Evolutionary conservation across 495 filamentous ascomycete genomes (phyloP), one percentile per base, ranked within the genome.

Genomic region (Penicillium goetzii): DNA sequence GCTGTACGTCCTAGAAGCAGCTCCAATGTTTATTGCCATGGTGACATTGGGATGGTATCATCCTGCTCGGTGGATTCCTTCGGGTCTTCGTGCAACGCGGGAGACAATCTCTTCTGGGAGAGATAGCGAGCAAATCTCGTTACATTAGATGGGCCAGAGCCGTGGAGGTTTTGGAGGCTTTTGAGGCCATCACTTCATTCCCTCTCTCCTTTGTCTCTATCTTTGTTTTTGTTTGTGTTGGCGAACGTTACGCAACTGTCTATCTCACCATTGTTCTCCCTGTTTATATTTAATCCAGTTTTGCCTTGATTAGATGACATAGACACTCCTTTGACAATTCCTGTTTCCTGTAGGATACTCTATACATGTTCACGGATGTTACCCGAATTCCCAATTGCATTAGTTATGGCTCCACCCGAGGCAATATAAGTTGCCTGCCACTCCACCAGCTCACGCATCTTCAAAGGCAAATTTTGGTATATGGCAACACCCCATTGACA

Each of bases 21-120:
- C 73, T n/a, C 76, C 74, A 26, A 79, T 79, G 76, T 34, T 79
- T 12, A 62, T 72, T 17, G 69, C 74, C 7, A 72, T 77, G 10
- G 61, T 67, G 47, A 67, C 67, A 0, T 30, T 74, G 36, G 68
- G 69, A 30, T 72, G 69, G 69, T 72, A 67, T 61, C 69, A 72
- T 58, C 69, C 69, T 4, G 65, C 63, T 1, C 47, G 69, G 10
- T 69, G 58, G 43, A 41, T 72, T 3, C 36, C 17, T 32, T 17
- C 45, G 11, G 41, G 41, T 10, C 41, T 43, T 43, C n/a, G 41
- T 9, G n/a, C 41, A 21, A 43, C 8, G n/a, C n/a, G 41, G 8
- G 41, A 43, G 41, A 43, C 41, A n/a, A 43, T 43, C n/a, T 21
- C 41, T 43, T 43, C 41, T 9, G 41, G 3, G n/a, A 19, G n/a